These are phyloP conservation scores for Calocybe cyanea DNA, from an alignment of 768 basidiomycete species.

Conservation along the genomic window DNA sequence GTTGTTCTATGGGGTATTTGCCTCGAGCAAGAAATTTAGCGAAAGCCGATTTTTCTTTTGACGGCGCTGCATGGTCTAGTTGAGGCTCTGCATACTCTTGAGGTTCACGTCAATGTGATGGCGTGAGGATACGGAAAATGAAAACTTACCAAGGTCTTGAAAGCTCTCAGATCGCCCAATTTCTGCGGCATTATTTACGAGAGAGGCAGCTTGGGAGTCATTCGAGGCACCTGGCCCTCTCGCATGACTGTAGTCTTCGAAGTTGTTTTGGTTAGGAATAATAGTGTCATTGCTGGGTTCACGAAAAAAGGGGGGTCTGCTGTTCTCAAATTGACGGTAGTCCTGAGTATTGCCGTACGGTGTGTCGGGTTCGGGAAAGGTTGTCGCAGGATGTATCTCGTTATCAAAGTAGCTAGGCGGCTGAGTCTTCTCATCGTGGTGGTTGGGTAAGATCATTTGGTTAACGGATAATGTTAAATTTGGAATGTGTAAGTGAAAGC, in stretches of 20 bases:
- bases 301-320: conserved; percentile 10
- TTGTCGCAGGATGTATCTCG: background rate
- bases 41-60: conserved; percentile 41
- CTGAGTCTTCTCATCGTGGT: conserved; percentile 10
- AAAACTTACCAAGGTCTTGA: conserved; percentile 53
- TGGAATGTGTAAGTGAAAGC: background rate
- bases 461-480: background rate
- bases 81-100: conserved; percentile 66
- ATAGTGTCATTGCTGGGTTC: conserved; percentile 6
- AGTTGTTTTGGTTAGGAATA: background rate
- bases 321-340: conserved; percentile 2
- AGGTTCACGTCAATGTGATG: conserved; percentile 1
- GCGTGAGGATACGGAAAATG: background rate
- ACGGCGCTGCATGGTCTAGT: conserved; percentile 20
- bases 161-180: conserved; percentile 36
- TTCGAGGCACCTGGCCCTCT: conserved; percentile 12
- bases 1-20: conserved; percentile 66
- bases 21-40: conserved; percentile 40
- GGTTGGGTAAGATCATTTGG: conserved; percentile 13
- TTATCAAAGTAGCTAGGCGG: conserved; percentile 8
- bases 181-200: conserved; percentile 46
- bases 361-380: background rate
- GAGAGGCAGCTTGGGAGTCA: conserved; percentile 29
- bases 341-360: background rate
- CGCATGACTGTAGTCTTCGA: conserved; percentile 6